Evolutionary conservation across 78 protist genomes (phyloP).

Genomic region (Dictyostelium capitatum): DNA sequence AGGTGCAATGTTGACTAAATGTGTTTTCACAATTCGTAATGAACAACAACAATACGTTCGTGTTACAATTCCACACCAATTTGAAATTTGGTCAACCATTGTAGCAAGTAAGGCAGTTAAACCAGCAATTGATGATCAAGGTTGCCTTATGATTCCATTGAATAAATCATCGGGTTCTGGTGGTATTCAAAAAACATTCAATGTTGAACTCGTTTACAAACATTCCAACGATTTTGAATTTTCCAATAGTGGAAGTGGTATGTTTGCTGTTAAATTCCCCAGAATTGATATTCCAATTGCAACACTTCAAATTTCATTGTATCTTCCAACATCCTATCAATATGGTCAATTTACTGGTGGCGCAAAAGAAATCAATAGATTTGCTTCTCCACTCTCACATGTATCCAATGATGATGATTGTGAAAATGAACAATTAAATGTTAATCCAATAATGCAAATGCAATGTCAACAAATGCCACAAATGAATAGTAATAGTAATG

Average conservation of each 20-base stretch:
- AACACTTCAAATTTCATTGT: neutral
- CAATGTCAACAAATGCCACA: conserved; percentile 17
- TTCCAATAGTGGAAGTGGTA: neutral
- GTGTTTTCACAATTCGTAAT: conserved; percentile 42
- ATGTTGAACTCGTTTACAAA: conserved; percentile 49
- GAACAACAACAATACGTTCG: conserved; percentile 75
- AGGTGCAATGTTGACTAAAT: conserved; percentile 53
- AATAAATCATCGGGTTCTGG: conserved; percentile 33
- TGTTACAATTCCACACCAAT: conserved; percentile 56
- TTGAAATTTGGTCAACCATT: conserved; percentile 62
- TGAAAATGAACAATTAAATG: neutral
- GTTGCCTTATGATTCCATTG: conserved; percentile 59
- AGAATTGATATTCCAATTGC: conserved; percentile 71
- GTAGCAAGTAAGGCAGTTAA: conserved; percentile 49
- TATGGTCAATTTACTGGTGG: conserved; percentile 38
- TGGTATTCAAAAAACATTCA: conserved; percentile 56
- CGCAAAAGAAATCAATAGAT: conserved; percentile 24
- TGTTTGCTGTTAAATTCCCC: conserved; percentile 10
- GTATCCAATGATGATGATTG: neutral
- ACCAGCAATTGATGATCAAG: conserved; percentile 57
- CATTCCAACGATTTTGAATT: conserved; percentile 20
- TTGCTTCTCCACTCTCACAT: neutral
- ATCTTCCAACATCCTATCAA: conserved; percentile 28
- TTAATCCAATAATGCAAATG: neutral
- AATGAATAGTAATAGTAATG: neutral